phyloP scores from a whole-genome alignment of 2,329 filamentous ascomycete species.

The Coniochaeta sp. region DNA sequence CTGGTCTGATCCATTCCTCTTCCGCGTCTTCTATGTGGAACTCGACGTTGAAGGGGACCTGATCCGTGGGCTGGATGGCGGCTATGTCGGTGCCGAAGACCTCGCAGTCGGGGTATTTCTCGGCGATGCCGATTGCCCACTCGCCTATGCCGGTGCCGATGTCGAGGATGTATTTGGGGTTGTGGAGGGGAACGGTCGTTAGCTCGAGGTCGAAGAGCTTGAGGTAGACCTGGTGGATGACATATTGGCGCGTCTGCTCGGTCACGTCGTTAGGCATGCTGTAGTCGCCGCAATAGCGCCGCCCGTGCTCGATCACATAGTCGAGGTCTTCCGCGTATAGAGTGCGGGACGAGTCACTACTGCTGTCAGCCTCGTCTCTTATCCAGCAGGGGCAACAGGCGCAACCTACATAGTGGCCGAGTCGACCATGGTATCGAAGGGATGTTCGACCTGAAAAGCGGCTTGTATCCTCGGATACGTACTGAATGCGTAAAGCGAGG shows the following conservation, averaged over 20 bases:
- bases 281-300: constrained; percentile 51
- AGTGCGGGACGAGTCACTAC: constrained; percentile 22
- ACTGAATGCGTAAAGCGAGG: constrained; percentile 15
- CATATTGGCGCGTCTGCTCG: constrained; percentile 32
- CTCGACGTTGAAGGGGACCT: constrained; percentile 50
- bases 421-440: constrained; percentile 10
- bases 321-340: constrained; percentile 28
- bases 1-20: constrained; percentile 46
- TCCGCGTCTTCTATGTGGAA: constrained; percentile 55
- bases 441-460: constrained; percentile 11
- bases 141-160: constrained; percentile 53
- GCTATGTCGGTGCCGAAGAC: constrained; percentile 53
- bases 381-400: not conserved
- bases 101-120: constrained; percentile 44
- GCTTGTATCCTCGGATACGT: constrained; percentile 13
- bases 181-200: constrained; percentile 24
- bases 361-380: not conserved
- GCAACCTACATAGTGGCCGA: constrained; percentile 15
- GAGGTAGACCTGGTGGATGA: constrained; percentile 23
- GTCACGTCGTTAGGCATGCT: constrained; percentile 52
- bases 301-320: constrained; percentile 46
- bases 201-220: constrained; percentile 22
- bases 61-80: constrained; percentile 45
- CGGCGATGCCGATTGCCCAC: constrained; percentile 46
- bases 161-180: constrained; percentile 42